Evolutionary conservation across 176 grass and related monocot genomes (phyloP), one percentile per base, ranked within the genome.

Genomic region (Cocos nucifera): DNA sequence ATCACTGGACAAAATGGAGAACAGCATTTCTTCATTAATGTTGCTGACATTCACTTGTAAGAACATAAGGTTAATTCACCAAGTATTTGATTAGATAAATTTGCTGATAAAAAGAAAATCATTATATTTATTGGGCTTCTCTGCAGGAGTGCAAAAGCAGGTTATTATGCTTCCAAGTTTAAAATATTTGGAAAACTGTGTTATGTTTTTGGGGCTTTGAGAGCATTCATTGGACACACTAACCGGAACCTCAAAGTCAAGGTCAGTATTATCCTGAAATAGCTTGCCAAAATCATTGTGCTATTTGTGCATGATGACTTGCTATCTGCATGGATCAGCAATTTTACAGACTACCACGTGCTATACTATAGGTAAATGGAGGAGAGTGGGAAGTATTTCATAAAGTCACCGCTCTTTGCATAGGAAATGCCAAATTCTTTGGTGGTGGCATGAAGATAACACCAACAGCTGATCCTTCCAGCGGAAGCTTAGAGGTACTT

Each of bases 41-140:
- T 88, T 69, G 87, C 92, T 70, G 87, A 97, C 68, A 78, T 91
- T 25, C 92, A 91, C 83, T 82, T 97, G 92, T 97, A 88, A 88
- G 70, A 54, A 55, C 50, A 28, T 48, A 22, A 51, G 48, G 18
- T 19, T 54, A 17, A 22, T 22, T 54, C 5, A n/a, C 54, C 22
- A 17, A 12, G 54, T 58, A 23, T 5, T 50, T 49, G 35, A 27
- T 54, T 54, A 49, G 22, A 58, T 29, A 32, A 21, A 29, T 35
- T 18, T 55, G 20, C 24, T 6, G 15, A 10, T 1, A 10, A 48
- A 5, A 18, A n/a, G n/a, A 23, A 29, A 63, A 69, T 54, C 61
- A 49, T 30, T 71, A 44, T 44, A 44, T 71, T 20, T 17, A 56
- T 61, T 62, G 21, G n/a, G 39, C 61, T 32, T 54, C 12, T 26